Base-by-base conservation (phyloP, 345 rosid species). In the Kernera saxatilis region DNA sequence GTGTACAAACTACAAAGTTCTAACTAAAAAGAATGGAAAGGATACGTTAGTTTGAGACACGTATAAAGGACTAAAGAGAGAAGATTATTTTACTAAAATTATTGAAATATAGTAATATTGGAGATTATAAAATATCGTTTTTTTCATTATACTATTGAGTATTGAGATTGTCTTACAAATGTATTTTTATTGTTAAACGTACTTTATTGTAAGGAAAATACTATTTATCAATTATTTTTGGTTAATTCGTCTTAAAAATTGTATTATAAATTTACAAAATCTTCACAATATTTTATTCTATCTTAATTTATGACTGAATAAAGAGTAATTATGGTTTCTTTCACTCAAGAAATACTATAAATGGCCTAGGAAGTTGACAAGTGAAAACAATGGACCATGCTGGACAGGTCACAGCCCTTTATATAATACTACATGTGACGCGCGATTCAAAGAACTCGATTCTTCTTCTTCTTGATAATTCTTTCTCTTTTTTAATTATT, bases 321-420 rank as follows among this genome's bases (percentile, higher is more conserved):
- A 17, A 39, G 9, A 1, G 3, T 10, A 67, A 15, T 74, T 21
- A 50, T 48, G 73, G 78, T 83, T 85, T 83, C 88, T 85, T 84
- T 77, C 84, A 81, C 87, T 75, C 86, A 75, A 82, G 56, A 80
- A 73, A 73, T 76, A 70, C 67, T 58, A 69, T 15, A 69, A 69
- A 69, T 69, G 66, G 79, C 37, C 10, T 32, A 10, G 7, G 67
- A 69, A 53, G 71, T 69, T 54, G 79, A 76, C 79, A 69, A 69
- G 71, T 69, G 70, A 75, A 60, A 21, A 62, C 39, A 69, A 54
- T 76, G 64, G 74, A 69, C 70, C 70, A 61, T 62, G 22, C 14
- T 46, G 61, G 67, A 56, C 45, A 64, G 78, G 70, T 75, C 79
- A 64, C 66, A 56, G 48, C 64, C 18, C 26, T 33, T 22, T 23